Percentiles rank a stretch among this genome's conserved stretches.
phyloP scores from a whole-genome alignment of 768 basidiomycete genomes.

The Leccinum boreale region DNA sequence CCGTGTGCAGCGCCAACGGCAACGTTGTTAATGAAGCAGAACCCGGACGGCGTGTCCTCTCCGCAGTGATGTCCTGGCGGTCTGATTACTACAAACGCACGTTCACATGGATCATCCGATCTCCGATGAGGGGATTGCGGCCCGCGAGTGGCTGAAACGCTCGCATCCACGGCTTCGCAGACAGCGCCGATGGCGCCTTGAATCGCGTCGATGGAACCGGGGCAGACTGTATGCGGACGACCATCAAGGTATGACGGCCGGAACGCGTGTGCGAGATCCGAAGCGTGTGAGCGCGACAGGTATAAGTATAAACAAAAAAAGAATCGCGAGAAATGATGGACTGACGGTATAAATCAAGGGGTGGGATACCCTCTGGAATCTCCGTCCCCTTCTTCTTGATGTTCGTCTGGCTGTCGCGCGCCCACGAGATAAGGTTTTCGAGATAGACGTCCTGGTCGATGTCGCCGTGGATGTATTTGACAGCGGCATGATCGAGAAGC shows the following conservation, averaged over 20 bases:
- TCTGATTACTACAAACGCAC: constrained; percentile 80
- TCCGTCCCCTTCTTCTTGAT: constrained; percentile 64
- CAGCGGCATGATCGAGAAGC: constrained; percentile 56
- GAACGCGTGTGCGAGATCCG: not conserved
- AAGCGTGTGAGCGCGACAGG: not conserved
- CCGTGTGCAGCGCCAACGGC: constrained; percentile 89
- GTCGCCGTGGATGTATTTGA: constrained; percentile 73
- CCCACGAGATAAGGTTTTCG: constrained; percentile 59
- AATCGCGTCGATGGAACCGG: constrained; percentile 70
- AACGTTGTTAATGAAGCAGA: constrained; percentile 96
- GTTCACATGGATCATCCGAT: constrained; percentile 22
- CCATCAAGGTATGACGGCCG: not conserved
- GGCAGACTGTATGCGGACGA: constrained; percentile 56
- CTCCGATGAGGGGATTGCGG: constrained; percentile 8
- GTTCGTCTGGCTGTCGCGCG: constrained; percentile 55
- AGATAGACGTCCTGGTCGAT: constrained; percentile 65
- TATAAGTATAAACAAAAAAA: not conserved
- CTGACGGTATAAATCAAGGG: constrained; percentile 83
- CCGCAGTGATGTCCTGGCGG: constrained; percentile 97
- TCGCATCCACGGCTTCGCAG: constrained; percentile 82
- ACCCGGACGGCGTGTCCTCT: constrained; percentile 85
- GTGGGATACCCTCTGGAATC: constrained; percentile 68
- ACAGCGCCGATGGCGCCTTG: constrained; percentile 80
- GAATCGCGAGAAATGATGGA: not conserved
- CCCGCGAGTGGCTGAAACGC: constrained; percentile 36